Evolutionary conservation across 1,284 basidiomycete species (phyloP).

Genomic region (Pseudozyma hubeiensis): DNA sequence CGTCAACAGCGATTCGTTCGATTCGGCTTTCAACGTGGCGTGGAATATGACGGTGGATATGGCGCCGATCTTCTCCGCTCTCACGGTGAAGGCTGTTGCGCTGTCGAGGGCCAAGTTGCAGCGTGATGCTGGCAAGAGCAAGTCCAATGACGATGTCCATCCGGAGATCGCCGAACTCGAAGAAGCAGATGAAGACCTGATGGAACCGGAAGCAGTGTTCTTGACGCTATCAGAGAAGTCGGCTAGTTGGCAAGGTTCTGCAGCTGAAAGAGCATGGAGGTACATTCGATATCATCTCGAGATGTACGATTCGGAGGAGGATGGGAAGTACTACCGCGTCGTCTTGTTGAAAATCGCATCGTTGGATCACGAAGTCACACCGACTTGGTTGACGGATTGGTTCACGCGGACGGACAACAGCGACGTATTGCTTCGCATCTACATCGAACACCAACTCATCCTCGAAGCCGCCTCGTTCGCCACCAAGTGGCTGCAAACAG

Average conservation of each 20-base stretch:
- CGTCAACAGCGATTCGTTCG: conserved; percentile 82
- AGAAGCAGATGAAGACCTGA: conserved; percentile 52
- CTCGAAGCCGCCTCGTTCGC: conserved; percentile 41
- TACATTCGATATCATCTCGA: conserved; percentile 84
- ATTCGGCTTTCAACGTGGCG: conserved; percentile 82
- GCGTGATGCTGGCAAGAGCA: conserved; percentile 16
- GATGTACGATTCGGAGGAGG: conserved; percentile 76
- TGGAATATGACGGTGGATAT: conserved; percentile 84
- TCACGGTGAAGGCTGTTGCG: conserved; percentile 81
- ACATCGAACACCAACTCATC: conserved; percentile 32
- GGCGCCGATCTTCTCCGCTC: conserved; percentile 82
- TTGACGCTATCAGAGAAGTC: conserved; percentile 54
- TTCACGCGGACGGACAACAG: conserved; percentile 32
- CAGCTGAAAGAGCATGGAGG: conserved; percentile 84
- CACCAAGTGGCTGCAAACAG: conserved; percentile 21
- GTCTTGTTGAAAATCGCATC: conserved; percentile 67
- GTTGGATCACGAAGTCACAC: conserved; percentile 22
- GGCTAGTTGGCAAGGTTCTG: conserved; percentile 82
- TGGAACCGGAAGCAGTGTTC: conserved; percentile 58
- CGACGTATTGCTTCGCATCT: conserved; percentile 40
- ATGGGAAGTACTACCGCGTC: conserved; percentile 75
- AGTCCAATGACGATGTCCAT: conserved; percentile 23
- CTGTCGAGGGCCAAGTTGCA: conserved; percentile 41
- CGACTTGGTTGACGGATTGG: conserved; percentile 42
- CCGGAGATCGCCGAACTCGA: conserved; percentile 49